A percentile compares a stretch with the other conserved stretches of the same genome.
These are phyloP conservation scores for Starmerella bombicola DNA, from an alignment of 805 yeast species.

Conservation along the genomic window DNA sequence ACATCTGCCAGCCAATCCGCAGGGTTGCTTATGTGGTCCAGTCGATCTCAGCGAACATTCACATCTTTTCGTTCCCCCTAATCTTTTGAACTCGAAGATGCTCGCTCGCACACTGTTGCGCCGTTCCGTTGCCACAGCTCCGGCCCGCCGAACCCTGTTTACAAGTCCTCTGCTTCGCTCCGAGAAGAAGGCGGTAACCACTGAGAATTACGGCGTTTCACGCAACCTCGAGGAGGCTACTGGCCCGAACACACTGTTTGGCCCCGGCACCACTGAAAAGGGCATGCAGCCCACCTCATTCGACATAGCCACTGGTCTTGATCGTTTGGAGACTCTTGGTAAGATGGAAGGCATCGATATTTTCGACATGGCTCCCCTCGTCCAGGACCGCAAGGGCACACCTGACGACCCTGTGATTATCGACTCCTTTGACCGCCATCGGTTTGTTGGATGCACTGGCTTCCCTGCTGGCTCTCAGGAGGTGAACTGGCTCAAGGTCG, in stretches of 20 bases:
- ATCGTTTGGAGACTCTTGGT: constrained; percentile 88
- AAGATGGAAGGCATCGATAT: constrained; percentile 91
- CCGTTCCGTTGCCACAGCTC: constrained; percentile 11
- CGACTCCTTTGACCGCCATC: constrained; percentile 81
- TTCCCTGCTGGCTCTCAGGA: constrained; percentile 86
- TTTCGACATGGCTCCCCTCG: constrained; percentile 72
- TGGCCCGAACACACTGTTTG: constrained; percentile 65
- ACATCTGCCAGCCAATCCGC: constrained; percentile 12
- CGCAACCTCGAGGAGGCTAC: constrained; percentile 56
- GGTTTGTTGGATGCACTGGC: constrained; percentile 97
- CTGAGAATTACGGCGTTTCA: constrained; percentile 19
- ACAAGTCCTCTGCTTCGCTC: constrained; percentile 8
- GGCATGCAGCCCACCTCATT: constrained; percentile 73
- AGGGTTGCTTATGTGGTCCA: constrained; percentile 6
- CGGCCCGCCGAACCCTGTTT: constrained; percentile 15
- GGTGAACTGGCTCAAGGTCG: constrained; percentile 85
- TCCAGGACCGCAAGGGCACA: constrained; percentile 81
- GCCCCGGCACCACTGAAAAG: constrained; percentile 63
- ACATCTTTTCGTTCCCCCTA: neutral
- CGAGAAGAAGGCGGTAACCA: constrained; percentile 14
- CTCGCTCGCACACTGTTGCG: constrained; percentile 17
- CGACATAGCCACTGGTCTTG: constrained; percentile 97
- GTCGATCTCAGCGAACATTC: neutral
- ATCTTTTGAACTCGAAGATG: constrained; percentile 3
- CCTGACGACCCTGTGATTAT: constrained; percentile 76